These are phyloP conservation scores for Kazachstania kunashirensis DNA, from an alignment of 805 yeast species.

Conservation along the genomic window DNA sequence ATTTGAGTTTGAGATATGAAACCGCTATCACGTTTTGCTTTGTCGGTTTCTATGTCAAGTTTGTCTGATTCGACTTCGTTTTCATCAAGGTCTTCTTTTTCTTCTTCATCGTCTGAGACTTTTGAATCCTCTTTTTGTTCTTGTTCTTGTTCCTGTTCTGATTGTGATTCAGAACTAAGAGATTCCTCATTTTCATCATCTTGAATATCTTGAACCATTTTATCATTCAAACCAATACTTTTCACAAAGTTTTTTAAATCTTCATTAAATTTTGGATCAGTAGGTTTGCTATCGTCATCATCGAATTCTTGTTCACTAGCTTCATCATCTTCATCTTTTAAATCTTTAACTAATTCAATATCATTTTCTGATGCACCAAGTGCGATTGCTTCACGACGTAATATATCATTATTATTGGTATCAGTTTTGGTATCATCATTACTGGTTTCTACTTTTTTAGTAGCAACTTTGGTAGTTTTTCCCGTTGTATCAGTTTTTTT, in stretches of 20 bases:
- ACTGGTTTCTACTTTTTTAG: conserved; percentile 6
- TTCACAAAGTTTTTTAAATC: conserved; percentile 59
- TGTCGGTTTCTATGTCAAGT: conserved; percentile 18
- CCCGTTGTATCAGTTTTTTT: conserved; percentile 19
- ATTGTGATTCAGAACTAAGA: conserved; percentile 19
- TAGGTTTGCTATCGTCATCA: conserved; percentile 25
- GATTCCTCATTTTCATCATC: conserved; percentile 22
- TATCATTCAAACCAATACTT: conserved; percentile 49
- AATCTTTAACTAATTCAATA: conserved; percentile 48
- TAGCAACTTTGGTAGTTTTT: conserved; percentile 11
- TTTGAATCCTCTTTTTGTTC: conserved; percentile 13
- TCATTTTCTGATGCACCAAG: conserved; percentile 87
- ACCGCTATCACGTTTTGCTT: conserved; percentile 21
- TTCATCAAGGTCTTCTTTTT: conserved; percentile 25
- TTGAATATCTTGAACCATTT: conserved; percentile 28
- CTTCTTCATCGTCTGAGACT: conserved; percentile 16
- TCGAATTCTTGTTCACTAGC: conserved; percentile 34
- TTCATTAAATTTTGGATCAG: conserved; percentile 35
- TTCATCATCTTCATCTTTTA: conserved; percentile 41
- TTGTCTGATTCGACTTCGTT: conserved; percentile 20
- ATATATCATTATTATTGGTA: conserved; percentile 16
- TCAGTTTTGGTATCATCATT: conserved; percentile 11
- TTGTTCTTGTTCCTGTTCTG: conserved; percentile 15
- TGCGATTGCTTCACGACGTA: conserved; percentile 66
- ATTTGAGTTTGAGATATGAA: conserved; percentile 29